These are phyloP conservation scores for Leccinellum albellum DNA, from an alignment of 768 basidiomycete genomes.

Conservation along the genomic window DNA sequence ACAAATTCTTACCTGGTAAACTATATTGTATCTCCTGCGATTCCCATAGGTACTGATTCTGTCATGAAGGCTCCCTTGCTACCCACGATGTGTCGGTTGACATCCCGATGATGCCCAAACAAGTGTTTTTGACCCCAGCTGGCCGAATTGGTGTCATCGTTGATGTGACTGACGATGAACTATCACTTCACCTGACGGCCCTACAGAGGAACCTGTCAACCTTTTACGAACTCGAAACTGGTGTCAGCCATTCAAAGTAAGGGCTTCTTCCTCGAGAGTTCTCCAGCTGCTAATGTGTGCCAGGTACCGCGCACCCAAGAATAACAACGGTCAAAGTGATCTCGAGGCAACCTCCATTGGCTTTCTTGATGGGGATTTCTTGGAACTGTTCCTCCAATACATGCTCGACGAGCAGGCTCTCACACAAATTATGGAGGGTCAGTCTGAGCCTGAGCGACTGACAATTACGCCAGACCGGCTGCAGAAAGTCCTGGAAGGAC, in stretches of 20 bases:
- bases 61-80: slow-evolving; percentile 50
- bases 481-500: slow-evolving; percentile 42
- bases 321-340: slow-evolving; percentile 52
- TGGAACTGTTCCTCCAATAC: slow-evolving; percentile 61
- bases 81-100: slow-evolving; percentile 42
- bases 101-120: slow-evolving; percentile 47
- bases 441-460: slow-evolving; percentile 56
- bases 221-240: slow-evolving; percentile 50
- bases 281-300: not conserved
- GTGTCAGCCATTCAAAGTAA: slow-evolving; percentile 59
- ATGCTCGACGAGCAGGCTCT: slow-evolving; percentile 38
- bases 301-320: slow-evolving; percentile 73
- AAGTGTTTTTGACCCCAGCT: slow-evolving; percentile 72
- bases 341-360: slow-evolving; percentile 56
- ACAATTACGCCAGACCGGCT: slow-evolving; percentile 36
- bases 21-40: not conserved
- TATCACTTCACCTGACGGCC: slow-evolving; percentile 56
- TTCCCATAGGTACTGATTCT: not conserved
- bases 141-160: slow-evolving; percentile 75
- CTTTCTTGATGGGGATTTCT: slow-evolving; percentile 86
- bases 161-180: slow-evolving; percentile 50
- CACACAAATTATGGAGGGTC: slow-evolving; percentile 54
- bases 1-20: slow-evolving; percentile 67
- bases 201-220: slow-evolving; percentile 73
- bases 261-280: slow-evolving; percentile 8